Conservation (phyloP, 331 rosid species). For the Acacia pycnantha region DNA sequence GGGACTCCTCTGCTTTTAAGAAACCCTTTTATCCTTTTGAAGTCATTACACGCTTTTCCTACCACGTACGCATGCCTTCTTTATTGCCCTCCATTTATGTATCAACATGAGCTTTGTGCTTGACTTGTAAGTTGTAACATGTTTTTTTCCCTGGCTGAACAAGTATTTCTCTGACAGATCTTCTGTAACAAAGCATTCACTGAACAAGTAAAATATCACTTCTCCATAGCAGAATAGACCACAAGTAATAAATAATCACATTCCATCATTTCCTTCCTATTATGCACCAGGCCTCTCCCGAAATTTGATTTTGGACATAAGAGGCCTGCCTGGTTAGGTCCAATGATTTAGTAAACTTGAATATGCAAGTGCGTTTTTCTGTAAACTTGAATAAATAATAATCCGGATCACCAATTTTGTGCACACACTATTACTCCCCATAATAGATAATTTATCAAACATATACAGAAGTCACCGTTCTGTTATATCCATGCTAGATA, state of each 20-base stretch:
- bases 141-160: neutral
- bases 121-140: neutral
- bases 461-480: neutral
- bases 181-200: neutral
- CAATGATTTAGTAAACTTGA: too few species aligned
- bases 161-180: neutral
- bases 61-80: constrained; percentile 22
- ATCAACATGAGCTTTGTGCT: neutral
- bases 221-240: neutral
- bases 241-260: neutral
- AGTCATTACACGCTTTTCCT: constrained; percentile 27
- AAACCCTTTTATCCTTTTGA: constrained; percentile 11
- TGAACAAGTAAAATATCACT: neutral
- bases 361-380: too few species aligned
- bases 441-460: neutral
- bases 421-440: neutral
- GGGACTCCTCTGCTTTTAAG: constrained; percentile 13
- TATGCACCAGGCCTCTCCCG: too few species aligned
- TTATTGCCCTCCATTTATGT: neutral
- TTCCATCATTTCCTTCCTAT: too few species aligned
- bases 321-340: too few species aligned
- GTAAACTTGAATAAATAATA: too few species aligned
- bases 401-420: neutral
- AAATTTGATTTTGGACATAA: too few species aligned
- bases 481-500: neutral